Evolutionary conservation across 2,329 filamentous ascomycete genomes (phyloP), one percentile per base, ranked within the genome.

Genomic region (Beauveria pseudobassiana): DNA sequence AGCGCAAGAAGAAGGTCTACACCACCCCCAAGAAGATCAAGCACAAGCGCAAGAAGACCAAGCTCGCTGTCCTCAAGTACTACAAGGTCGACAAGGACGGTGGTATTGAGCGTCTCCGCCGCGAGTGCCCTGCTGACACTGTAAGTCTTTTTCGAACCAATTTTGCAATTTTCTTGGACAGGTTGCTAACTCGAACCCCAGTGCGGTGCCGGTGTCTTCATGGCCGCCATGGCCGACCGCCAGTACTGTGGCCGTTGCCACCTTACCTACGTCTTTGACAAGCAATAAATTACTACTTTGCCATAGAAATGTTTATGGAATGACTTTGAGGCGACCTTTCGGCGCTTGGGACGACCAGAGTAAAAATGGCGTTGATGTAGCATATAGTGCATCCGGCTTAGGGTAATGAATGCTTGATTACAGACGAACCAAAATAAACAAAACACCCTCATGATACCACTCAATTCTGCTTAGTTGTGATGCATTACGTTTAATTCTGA

Each of bases 31-130:
- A 99, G 93, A 99, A 99, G 92, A 99, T 99, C 90, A 99, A 99
- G 95, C 95, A 99, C 89, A 99, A 99, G 93, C 90, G 92, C 86
- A 99, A 98, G 92, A 99, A 99, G 93, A 96, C 90, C 88, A 99
- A 99, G 90, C 85, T 99, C 80, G 95, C 95, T 75, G 93, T 99
- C 73, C 93, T 99, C 81, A 99, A 99, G 89, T 99, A 99, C 91
- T 99, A 99, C 91, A 99, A 99, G 91, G 95, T 99, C 74, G 95
- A 98, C 81, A 91, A 90, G 74, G 95, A 99, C 76, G 95, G 96
- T 82, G 98, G 98, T 89, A 98, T 99, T 75, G 95, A 99, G 90
- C 95, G 95, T 77, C 89, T 99, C 71, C 88, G 96, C 78, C 88
- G 95, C 81, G 96, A 99, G 87, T 99, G 95, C 86, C 95, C 96